Percentiles rank a stretch among this genome's conserved stretches.
Conservation (phyloP, 108 stramenopile genomes). For the Pseudonitzschia multiseries region DNA sequence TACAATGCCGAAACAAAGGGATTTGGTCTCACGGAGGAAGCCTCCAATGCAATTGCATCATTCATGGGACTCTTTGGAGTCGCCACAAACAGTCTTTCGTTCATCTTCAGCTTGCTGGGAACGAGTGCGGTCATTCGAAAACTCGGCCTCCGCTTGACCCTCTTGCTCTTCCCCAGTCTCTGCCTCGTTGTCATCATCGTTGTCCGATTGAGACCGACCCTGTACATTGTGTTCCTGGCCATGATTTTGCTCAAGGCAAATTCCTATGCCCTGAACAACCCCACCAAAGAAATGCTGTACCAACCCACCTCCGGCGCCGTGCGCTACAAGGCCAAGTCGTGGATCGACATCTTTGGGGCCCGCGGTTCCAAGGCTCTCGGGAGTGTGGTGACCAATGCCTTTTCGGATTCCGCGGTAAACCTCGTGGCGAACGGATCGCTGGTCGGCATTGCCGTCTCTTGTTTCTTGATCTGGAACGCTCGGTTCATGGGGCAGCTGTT, state of each 20-base stretch:
- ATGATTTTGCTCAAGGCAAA: constrained; percentile 97
- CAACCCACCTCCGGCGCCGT: constrained; percentile 92
- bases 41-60: constrained; percentile 82
- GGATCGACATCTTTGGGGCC: constrained; percentile 98
- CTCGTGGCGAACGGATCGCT: constrained; percentile 89
- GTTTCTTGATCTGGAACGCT: constrained; percentile 95
- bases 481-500: constrained; percentile 90
- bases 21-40: constrained; percentile 71
- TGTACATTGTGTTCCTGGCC: constrained; percentile 92
- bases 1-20: constrained; percentile 68
- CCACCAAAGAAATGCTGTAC: constrained; percentile 97
- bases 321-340: constrained; percentile 96
- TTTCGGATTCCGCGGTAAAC: constrained; percentile 70
- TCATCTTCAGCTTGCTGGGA: constrained; percentile 91
- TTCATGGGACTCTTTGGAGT: constrained; percentile 98
- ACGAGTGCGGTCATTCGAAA: constrained; percentile 94
- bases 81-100: constrained; percentile 91
- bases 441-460: constrained; percentile 86
- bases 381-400: constrained; percentile 93
- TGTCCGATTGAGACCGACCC: constrained; percentile 79
- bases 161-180: constrained; percentile 91
- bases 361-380: constrained; percentile 94
- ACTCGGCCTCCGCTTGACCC: constrained; percentile 85
- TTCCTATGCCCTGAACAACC: constrained; percentile 96
- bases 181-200: constrained; percentile 81